Percentiles rank a stretch among this genome's conserved stretches.
Conservation (phyloP, 1,139 yeast genomes). For the Debaryomycetaceae sp. region DNA sequence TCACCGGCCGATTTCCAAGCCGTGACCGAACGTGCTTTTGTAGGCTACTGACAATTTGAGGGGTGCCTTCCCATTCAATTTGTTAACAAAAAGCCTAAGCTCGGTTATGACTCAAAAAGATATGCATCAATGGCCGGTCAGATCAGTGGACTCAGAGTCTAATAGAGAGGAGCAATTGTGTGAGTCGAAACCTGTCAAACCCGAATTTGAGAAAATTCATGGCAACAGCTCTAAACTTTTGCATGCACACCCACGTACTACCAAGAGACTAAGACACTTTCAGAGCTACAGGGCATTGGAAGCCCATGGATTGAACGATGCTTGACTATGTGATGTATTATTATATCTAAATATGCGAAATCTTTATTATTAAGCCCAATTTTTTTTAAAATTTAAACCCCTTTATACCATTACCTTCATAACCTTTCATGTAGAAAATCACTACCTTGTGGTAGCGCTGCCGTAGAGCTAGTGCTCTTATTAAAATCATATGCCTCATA, state of each 20-base stretch:
- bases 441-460: background rate
- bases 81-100: background rate
- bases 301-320: no score
- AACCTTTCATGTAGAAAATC: background rate
- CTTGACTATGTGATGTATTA: background rate
- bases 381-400: background rate
- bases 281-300: no score
- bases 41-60: background rate
- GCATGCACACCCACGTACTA: no score
- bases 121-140: background rate
- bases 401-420: background rate
- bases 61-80: background rate
- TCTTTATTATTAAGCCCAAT: background rate
- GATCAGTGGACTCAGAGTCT: background rate
- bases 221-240: background rate
- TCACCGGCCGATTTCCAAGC: no score
- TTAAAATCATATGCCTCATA: constrained; percentile 9
- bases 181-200: background rate
- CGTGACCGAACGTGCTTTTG: no score
- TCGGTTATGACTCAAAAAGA: background rate
- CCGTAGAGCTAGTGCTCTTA: background rate
- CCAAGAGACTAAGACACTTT: no score
- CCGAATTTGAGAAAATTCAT: background rate
- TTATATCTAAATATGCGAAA: background rate
- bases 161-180: background rate